These are phyloP conservation scores for Kwoniella shivajii DNA, from an alignment of 1,284 basidiomycete genomes.

Conservation along the genomic window DNA sequence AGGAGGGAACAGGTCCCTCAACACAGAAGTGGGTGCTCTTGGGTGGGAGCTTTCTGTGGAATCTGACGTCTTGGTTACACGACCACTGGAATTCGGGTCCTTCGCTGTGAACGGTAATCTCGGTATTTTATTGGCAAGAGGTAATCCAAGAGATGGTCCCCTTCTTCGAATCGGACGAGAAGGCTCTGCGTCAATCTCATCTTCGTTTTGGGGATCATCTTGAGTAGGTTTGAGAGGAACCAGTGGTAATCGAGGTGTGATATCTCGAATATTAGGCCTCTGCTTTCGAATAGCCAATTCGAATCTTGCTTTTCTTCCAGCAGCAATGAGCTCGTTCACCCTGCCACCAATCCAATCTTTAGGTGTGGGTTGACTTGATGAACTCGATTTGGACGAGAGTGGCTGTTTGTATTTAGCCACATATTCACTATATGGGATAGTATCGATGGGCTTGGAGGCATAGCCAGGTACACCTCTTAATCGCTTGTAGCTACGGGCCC, in stretches of 20 bases:
- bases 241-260: neutral
- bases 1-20: neutral
- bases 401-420: constrained; percentile 1
- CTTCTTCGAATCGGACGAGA: neutral
- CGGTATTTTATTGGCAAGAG: neutral
- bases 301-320: constrained; percentile 6
- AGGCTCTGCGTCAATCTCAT: constrained; percentile 5
- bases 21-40: neutral
- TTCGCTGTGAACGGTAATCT: neutral
- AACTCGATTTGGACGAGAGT: neutral
- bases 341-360: neutral
- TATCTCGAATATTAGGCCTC: neutral
- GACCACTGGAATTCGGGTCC: neutral
- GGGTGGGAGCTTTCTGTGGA: neutral
- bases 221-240: neutral
- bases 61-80: neutral
- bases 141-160: neutral
- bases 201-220: constrained; percentile 4
- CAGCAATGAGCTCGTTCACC: constrained; percentile 1
- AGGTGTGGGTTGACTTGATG: neutral
- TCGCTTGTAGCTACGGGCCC: neutral
- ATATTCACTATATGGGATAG: constrained; percentile 8
- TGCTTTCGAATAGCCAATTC: constrained; percentile 4
- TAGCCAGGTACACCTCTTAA: neutral
- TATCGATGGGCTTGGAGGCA: constrained; percentile 5